Percentiles rank a stretch among this genome's conserved stretches.
phyloP scores from a whole-genome alignment of 495 filamentous ascomycete genomes.

The Trichoderma asperelloides region DNA sequence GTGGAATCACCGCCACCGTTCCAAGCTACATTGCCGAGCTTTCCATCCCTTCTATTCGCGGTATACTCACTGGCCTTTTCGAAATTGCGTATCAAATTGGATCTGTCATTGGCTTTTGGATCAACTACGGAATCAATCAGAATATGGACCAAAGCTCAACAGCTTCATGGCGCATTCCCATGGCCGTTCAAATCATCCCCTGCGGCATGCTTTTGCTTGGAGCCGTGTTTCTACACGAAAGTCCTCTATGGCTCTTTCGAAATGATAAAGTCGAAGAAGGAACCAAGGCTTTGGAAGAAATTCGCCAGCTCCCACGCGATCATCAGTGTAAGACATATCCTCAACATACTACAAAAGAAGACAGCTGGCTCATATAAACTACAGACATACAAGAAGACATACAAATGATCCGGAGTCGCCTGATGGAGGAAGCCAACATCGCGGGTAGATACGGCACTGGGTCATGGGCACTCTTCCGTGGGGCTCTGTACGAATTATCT shows the following conservation, averaged over 20 bases:
- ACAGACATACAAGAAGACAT: slow-evolving; percentile 16
- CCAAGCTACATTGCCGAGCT: slow-evolving; percentile 25
- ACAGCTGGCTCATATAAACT: neutral
- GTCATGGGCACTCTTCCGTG: slow-evolving; percentile 19
- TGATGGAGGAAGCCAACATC: slow-evolving; percentile 20
- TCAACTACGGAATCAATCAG: slow-evolving; percentile 21
- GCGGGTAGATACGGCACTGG: slow-evolving; percentile 15
- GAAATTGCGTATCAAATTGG: slow-evolving; percentile 23
- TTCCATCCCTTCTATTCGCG: slow-evolving; percentile 21
- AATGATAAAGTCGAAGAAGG: slow-evolving; percentile 5
- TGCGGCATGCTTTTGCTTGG: slow-evolving; percentile 17
- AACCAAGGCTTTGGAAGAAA: neutral
- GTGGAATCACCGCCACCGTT: slow-evolving; percentile 19
- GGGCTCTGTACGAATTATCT: slow-evolving; percentile 18
- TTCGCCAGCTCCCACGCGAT: slow-evolving; percentile 18
- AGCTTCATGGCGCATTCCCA: slow-evolving; percentile 20
- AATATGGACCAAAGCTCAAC: slow-evolving; percentile 14
- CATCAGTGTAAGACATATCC: slow-evolving; percentile 10
- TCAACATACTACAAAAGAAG: neutral
- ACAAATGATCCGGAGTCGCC: slow-evolving; percentile 19
- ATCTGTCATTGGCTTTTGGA: slow-evolving; percentile 25
- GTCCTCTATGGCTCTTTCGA: slow-evolving; percentile 12
- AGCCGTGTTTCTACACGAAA: slow-evolving; percentile 19
- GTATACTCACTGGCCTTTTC: slow-evolving; percentile 22
- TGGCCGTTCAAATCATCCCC: slow-evolving; percentile 21